Conservation (phyloP, 2,329 filamentous ascomycete genomes). For the Neopestalotiopsis clavispora region DNA sequence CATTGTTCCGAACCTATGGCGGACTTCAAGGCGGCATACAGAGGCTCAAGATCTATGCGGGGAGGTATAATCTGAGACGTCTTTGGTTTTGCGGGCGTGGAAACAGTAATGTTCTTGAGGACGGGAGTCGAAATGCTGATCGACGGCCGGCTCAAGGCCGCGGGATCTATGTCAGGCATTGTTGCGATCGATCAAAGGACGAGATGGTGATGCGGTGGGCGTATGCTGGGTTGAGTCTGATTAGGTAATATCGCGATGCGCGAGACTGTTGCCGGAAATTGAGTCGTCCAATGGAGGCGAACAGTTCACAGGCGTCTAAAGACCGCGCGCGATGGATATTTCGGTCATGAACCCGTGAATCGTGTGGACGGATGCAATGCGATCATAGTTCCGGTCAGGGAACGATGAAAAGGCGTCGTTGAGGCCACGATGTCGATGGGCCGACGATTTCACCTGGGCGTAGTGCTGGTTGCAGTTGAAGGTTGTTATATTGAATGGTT, state of each 20-base stretch:
- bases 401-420: constrained; percentile 51
- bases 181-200: constrained; percentile 25
- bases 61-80: constrained; percentile 67
- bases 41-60: constrained; percentile 70
- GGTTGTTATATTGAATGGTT: not conserved
- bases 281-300: constrained; percentile 44
- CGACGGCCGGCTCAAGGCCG: constrained; percentile 67
- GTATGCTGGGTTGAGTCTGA: constrained; percentile 10
- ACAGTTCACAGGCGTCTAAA: constrained; percentile 40
- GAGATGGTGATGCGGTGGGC: not conserved
- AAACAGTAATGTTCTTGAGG: constrained; percentile 62
- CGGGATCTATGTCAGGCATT: constrained; percentile 75
- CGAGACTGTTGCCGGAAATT: constrained; percentile 1
- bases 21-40: constrained; percentile 66
- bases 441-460: constrained; percentile 28
- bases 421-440: constrained; percentile 46
- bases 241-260: constrained; percentile 23
- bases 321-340: constrained; percentile 49
- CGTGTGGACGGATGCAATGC: constrained; percentile 40
- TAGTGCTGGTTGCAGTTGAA: constrained; percentile 22
- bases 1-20: constrained; percentile 66
- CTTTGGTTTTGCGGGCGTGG: constrained; percentile 60
- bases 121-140: constrained; percentile 63
- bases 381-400: constrained; percentile 46
- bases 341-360: constrained; percentile 50